Base-by-base conservation (phyloP, 2,329 filamentous ascomycete genomes). In the Aspergillus transmontanensis region DNA sequence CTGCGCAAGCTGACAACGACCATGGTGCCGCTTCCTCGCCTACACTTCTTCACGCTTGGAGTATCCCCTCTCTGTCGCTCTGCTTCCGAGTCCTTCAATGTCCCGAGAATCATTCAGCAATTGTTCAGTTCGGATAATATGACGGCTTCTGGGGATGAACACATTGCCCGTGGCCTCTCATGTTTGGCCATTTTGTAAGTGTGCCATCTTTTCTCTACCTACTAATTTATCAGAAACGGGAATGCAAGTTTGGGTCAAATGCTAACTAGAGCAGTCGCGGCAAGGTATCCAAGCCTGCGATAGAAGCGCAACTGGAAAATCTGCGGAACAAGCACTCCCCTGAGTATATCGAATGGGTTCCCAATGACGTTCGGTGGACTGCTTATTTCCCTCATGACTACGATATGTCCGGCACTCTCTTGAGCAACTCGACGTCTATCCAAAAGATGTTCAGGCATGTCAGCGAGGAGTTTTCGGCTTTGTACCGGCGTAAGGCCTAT, bases 91-190 rank as follows among this genome's bases (percentile, higher is more conserved):
- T 94, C 95, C 72, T 91, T 98, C 82, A 94, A 90, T 77, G 95
- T 99, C 66, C 94, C 95, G 63, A 95, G 99, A 87, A 88, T 99
- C 81, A 98, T 95, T 76, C 95, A 99, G 87, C 95, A 99, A 84
- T 98, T 99, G 93, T 99, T 96, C 87, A 95, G 99, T 87, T 94
- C 95, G 77, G 98, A 98, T 93, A 99, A 99, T 90, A 99, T 99
- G 94, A 99, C 99, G 95, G 95, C 95, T 84, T 95, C 95, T 71
- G 96, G 94, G 69, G 95, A 99, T 86, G 98, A 98, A 93, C 93
- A 95, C 78, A 99, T 98, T 83, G 94, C 95, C 82, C 95, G 95
- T 78, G 99, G 98, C 87, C 89, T 99, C 78, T 99, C 95, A 75
- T 99, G 95, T 90, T 98, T 91, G 82, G 94, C 95, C 80, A 97